Conservation (phyloP, 2,329 filamentous ascomycete genomes). For the Neonectria magnoliae region DNA sequence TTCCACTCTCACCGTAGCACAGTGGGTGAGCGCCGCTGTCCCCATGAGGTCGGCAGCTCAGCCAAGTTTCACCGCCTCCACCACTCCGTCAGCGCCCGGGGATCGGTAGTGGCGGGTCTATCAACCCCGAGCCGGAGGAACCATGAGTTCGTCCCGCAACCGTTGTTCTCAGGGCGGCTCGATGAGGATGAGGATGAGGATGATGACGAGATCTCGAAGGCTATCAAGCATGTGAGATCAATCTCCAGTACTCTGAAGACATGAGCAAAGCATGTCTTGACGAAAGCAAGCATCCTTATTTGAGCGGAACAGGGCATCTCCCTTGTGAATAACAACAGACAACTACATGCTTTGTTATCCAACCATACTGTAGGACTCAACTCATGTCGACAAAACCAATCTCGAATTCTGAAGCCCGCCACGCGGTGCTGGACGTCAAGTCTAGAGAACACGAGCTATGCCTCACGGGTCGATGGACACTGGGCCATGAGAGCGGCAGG, state of each 20-base stretch:
- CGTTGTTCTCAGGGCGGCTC: slow-evolving; percentile 40
- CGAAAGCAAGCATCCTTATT: not conserved
- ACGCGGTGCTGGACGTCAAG: not conserved
- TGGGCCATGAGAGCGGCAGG: slow-evolving; percentile 1
- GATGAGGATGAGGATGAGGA: slow-evolving; percentile 38
- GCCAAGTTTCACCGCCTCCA: slow-evolving; percentile 28
- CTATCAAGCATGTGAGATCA: slow-evolving; percentile 46
- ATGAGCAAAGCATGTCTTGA: slow-evolving; percentile 22
- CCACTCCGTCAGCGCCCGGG: slow-evolving; percentile 16
- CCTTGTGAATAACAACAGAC: not conserved
- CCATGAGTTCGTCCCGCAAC: slow-evolving; percentile 38
- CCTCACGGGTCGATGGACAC: not conserved
- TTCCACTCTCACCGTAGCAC: slow-evolving; percentile 67
- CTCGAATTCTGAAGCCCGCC: not conserved
- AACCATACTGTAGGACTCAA: not conserved
- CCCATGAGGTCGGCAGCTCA: slow-evolving; percentile 48
- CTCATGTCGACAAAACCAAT: not conserved
- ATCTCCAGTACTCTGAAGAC: slow-evolving; percentile 45
- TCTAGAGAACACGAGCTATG: not conserved
- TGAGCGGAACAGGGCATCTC: not conserved
- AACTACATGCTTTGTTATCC: not conserved
- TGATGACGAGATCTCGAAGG: slow-evolving; percentile 43
- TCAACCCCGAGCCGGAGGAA: slow-evolving; percentile 37
- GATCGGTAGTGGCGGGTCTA: slow-evolving; percentile 31
- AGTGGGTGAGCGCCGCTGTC: slow-evolving; percentile 65